phyloP scores from a whole-genome alignment of 2,329 filamentous ascomycete genomes.

The Fusarium irregulare region DNA sequence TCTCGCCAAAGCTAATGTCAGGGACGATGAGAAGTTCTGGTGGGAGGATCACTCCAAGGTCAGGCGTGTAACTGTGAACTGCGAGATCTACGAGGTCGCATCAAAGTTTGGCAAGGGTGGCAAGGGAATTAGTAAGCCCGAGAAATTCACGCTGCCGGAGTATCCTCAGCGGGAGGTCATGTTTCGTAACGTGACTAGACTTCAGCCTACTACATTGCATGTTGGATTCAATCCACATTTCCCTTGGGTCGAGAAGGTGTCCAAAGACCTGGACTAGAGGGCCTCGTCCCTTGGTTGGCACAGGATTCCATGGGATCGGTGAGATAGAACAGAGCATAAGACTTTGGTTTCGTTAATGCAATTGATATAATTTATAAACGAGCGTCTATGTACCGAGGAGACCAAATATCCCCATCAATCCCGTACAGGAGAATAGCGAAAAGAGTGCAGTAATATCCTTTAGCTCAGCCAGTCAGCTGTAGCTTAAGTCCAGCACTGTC shows the following conservation, averaged over 20 bases:
- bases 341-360: background rate
- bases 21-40: background rate
- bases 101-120: background rate
- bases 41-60: slow-evolving; percentile 3
- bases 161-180: background rate
- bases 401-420: no score
- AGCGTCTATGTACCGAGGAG: background rate
- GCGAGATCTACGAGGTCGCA: background rate
- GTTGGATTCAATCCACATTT: background rate
- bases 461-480: background rate
- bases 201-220: fast-evolving
- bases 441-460: background rate
- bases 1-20: background rate
- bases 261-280: background rate
- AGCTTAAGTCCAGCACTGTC: slow-evolving; percentile 13
- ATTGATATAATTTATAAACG: background rate
- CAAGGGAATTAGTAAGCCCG: background rate
- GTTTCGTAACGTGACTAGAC: background rate
- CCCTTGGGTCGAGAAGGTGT: background rate
- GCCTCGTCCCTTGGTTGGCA: background rate
- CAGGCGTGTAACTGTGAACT: background rate
- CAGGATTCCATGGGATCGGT: background rate
- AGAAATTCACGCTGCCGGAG: background rate
- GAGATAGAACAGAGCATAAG: background rate
- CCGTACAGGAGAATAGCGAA: background rate